Percentiles rank a stretch among this genome's conserved stretches.
Evolutionary conservation across 176 grass and related monocot genomes (phyloP).

Genomic region (Zizania latifolia): DNA sequence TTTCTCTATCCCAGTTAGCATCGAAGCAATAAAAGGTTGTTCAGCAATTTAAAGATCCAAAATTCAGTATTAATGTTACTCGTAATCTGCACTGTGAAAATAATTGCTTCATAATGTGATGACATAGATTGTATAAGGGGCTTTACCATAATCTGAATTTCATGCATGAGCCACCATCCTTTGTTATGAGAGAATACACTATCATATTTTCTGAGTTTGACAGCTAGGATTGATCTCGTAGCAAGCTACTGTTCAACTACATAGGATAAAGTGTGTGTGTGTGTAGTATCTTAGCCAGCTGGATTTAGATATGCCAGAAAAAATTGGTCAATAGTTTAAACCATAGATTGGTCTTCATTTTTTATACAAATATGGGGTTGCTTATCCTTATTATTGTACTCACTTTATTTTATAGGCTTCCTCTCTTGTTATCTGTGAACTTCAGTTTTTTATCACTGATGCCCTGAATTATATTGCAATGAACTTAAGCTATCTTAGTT

Average conservation of each 20-base stretch:
- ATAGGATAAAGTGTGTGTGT: background rate
- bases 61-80: background rate
- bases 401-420: background rate
- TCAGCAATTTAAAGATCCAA: constrained; percentile 3
- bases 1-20: constrained; percentile 69
- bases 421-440: background rate
- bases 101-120: background rate
- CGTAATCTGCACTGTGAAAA: background rate
- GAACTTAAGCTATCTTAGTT: constrained; percentile 9
- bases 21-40: constrained; percentile 80
- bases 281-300: background rate
- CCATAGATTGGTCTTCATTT: background rate
- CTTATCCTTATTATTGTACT: constrained; percentile 3
- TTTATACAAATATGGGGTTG: background rate
- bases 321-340: background rate
- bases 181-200: background rate
- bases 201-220: background rate
- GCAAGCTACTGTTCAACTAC: background rate
- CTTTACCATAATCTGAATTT: background rate
- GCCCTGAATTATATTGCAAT: background rate
- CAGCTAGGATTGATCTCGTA: constrained; percentile 13
- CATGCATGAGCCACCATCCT: background rate
- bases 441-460: background rate
- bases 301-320: background rate
- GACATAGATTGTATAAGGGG: background rate